Evolutionary conservation across 257 asterid species (phyloP), one percentile per base, ranked within the genome.

Genomic region (Osmanthus fragrans): DNA sequence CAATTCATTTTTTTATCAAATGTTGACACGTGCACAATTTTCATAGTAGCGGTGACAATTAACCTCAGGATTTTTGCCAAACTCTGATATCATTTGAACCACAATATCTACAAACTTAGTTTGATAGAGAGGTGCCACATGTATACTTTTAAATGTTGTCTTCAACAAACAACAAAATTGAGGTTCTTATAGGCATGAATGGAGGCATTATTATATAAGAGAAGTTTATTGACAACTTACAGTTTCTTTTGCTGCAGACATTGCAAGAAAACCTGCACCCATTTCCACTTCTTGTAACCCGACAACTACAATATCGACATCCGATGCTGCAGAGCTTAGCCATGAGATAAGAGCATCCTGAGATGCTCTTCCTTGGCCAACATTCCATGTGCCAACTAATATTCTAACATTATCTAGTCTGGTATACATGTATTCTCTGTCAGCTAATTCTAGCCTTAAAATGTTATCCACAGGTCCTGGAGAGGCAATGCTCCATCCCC

Each of bases 241-340:
- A 71, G 97, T 90, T 89, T 96, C 99, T 92, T 96, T 96, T 21
- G 99, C 99, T 29, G 99, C 99, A 30, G 99, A 93, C 97, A 96
- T 90, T 58, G 98, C 99, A 51, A 96, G 98, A 84, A 96, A 96
- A 29, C 99, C 99, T 5, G 99, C 99, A 19, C 99, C 98, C 99
- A 96, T 96, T 81, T 93, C 99, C 73, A 96, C 98, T 86, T 96
- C 99, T 82, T 96, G 97, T 51, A 93, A 85, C 34, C 99, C 99
- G 15, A 96, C 89, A 77, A 91, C 98, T 15, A 96, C 96, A 71
- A 96, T 90, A 40, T 84, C 95, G 13, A 93, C 97, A 80, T 92
- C 97, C 19, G 91, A 83, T 6, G 80, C 82, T 6, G 90, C 83
- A 66, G 97, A 92, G 37, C 97, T 93, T 21, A 96, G 79, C 99